phyloP scores from a whole-genome alignment of 495 filamentous ascomycete species.

The Coniosporium apollinis region DNA sequence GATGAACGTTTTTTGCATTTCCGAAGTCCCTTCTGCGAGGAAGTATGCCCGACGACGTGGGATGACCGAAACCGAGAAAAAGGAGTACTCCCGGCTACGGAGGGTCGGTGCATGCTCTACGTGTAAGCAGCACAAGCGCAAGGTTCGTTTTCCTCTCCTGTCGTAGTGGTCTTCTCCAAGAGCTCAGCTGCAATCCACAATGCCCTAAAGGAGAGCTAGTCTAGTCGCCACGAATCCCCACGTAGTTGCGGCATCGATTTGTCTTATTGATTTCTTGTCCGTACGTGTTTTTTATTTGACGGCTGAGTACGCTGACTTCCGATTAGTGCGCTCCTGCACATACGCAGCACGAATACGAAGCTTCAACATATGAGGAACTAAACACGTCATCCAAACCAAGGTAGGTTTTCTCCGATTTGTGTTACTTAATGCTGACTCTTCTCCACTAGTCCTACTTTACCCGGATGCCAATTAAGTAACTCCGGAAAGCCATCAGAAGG shows the following conservation, averaged over 20 bases:
- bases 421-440: no score
- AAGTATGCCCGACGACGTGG: constrained; percentile 9
- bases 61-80: constrained; percentile 14
- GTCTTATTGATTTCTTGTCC: no score
- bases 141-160: not conserved
- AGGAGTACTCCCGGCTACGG: constrained; percentile 10
- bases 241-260: no score
- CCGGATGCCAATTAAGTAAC: no score
- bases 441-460: no score
- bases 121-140: constrained; percentile 10
- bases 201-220: constrained; percentile 5
- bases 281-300: not conserved
- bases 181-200: constrained; percentile 1
- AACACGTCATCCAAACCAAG: no score
- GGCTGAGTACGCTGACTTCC: not conserved
- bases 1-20: constrained; percentile 11
- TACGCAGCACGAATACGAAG: no score
- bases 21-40: constrained; percentile 2
- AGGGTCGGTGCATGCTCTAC: constrained; percentile 12
- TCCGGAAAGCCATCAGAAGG: no score
- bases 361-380: no score
- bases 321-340: not conserved
- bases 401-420: no score
- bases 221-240: no score
- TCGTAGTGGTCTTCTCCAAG: not conserved